Base-by-base conservation (phyloP, 352 stramenopile genomes). In the Globisporangium middletonii region DNA sequence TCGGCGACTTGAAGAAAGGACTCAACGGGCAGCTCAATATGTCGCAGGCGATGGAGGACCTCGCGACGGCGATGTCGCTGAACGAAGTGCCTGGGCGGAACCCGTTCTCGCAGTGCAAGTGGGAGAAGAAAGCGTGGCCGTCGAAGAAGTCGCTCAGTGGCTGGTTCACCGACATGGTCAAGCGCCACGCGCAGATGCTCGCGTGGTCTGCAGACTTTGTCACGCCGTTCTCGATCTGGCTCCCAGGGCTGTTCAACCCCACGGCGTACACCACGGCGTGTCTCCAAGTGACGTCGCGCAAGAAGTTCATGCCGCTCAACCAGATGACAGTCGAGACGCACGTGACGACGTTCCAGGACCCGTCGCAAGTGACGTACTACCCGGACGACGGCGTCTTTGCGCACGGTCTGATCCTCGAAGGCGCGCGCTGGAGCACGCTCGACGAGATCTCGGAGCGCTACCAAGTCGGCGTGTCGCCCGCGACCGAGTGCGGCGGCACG, bases 291-390 rank as follows among this genome's bases (percentile, higher is more conserved):
- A 98, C 94, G 26, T 96, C 93, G 18, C 89, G 95, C 38, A 82
- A 82, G 42, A 95, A 94, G 52, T 83, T 93, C 64, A 85, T 95
- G 69, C 89, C 94, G 45, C 77, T 98, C 41, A 97, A 98, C 71
- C 88, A 97, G 57, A 98, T 98, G 89, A 98, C 92, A 1, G 92
- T 96, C 49, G 94, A 98, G 72, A 98, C 95, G 26, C 93, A 98
- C 63, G 83, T 98, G 47, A 97, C 88, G n/a, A 97, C 80, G 44
- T 96, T 98, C 58, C 86, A 90, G 53, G 84, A 97, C 63, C 57
- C 73, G 18, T 83, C 76, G n/a, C 78, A 88, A 37, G 76, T 94
- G 15, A 84, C 77, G 11, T 76, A 77, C 63, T 90, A 95, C 65
- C 85, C 85, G 1, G 80, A 94, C 55, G 91, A 98, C 63, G 96